Base-by-base conservation (phyloP, 805 yeast genomes). In the Candida insectalens region DNA sequence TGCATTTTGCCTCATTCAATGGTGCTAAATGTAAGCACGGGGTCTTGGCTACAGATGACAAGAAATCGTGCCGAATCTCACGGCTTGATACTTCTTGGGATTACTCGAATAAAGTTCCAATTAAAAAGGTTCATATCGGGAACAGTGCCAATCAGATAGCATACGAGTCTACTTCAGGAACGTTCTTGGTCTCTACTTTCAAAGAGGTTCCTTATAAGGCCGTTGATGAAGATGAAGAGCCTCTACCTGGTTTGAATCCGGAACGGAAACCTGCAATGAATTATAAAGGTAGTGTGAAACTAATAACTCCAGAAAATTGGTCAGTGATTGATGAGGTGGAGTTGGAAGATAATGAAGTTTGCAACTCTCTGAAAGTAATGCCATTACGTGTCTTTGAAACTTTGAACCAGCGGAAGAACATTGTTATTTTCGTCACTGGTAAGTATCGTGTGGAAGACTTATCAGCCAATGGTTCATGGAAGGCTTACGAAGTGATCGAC, bases 301-400 rank as follows among this genome's bases (percentile, higher is more conserved):
- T 88, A 30, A 49, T 88, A 0, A 79, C 89, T 1, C 92, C 95
- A 0, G 60, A 62, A 27, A 75, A 73, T 12, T 85, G 95, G 94
- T 58, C 75, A 1, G 69, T 78, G 0, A 78, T 87, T 42, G 96
- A 87, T 48, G 64, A 70, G 8, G 53, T 77, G 27, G 79, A 72
- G 22, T 62, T 83, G 29, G 74, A 66, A 6, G 78, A 71, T n/a
- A 75, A 82, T 50, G 85, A 85, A 36, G 63, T 81, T 9, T 75
- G 74, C 7, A 60, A 73, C 48, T 62, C 66, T 19, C 57, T 78
- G n/a, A 67, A 74, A 45, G 58, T 77, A 1, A 68, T 77, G 60
- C 57, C 59, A 16, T 52, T 73, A 33, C 70, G 68, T 29, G 38
- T 50, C 4, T 46, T 46, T 6, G 50, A 47, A 29, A 36, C 45